Evolutionary conservation across 176 grass and related monocot species (phyloP).

Genomic region (Oryza meyeriana): DNA sequence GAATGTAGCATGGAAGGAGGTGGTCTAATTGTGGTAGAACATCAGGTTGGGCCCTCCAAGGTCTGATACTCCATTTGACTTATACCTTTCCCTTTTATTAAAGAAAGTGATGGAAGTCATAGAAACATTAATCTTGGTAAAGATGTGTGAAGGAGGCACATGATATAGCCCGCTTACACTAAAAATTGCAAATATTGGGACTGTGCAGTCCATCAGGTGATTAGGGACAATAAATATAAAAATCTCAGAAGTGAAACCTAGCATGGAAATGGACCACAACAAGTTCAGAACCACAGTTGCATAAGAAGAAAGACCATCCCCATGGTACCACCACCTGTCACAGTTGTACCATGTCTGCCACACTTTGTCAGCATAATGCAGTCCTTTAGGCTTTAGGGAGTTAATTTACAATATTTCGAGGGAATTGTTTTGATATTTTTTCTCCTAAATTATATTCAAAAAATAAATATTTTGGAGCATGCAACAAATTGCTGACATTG

Average conservation of each 20-base stretch:
- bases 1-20: neutral
- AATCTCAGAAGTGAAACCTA: slow-evolving; percentile 15
- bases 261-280: neutral
- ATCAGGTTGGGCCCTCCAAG: neutral
- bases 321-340: neutral
- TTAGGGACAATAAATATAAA: neutral
- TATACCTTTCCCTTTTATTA: slow-evolving; percentile 1
- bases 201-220: neutral
- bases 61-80: neutral
- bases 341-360: neutral
- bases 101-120: neutral
- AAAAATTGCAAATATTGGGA: neutral
- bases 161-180: too few relatives aligned
- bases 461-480: too few relatives aligned
- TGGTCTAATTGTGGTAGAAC: neutral
- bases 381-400: too few relatives aligned
- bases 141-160: too few relatives aligned
- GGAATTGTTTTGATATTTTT: too few relatives aligned
- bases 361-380: too few relatives aligned
- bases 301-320: neutral
- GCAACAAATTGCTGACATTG: too few relatives aligned
- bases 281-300: neutral
- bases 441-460: too few relatives aligned
- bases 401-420: too few relatives aligned
- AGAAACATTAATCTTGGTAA: neutral